phyloP scores from a whole-genome alignment of 768 basidiomycete species.

The Rhodotorula graminis region DNA sequence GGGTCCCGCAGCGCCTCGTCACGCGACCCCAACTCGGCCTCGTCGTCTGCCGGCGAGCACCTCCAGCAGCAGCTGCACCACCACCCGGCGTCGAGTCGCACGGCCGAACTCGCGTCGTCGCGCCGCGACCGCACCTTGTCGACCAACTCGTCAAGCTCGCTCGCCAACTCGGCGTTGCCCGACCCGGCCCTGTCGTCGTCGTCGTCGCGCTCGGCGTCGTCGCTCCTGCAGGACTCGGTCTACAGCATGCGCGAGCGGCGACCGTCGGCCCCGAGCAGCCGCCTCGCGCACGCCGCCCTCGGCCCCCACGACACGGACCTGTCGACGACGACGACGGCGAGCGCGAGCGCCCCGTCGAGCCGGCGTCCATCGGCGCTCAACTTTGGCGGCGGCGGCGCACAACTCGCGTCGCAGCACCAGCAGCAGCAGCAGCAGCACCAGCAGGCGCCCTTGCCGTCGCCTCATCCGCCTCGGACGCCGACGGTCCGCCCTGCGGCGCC shows the following conservation, averaged over 20 bases:
- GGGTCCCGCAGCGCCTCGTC: not conserved
- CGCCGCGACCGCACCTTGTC: constrained; percentile 22
- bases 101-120: too few species aligned
- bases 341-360: not conserved
- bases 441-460: not conserved
- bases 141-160: not conserved
- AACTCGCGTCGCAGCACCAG: too few species aligned
- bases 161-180: not conserved
- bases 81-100: not conserved
- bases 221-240: not conserved
- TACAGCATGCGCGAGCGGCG: not conserved
- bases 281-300: not conserved
- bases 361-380: not conserved
- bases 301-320: not conserved
- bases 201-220: not conserved
- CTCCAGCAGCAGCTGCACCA: constrained; percentile 22
- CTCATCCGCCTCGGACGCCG: not conserved
- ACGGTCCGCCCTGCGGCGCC: not conserved
- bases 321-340: not conserved
- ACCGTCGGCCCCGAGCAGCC: constrained; percentile 1
- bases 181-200: constrained; percentile 3
- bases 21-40: not conserved
- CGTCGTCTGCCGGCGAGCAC: not conserved
- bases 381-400: not conserved
- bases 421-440: too few species aligned